A percentile compares a stretch with the other conserved stretches of the same genome.
Conservation (phyloP, 2,329 filamentous ascomycete species). For the Nemania sp. region DNA sequence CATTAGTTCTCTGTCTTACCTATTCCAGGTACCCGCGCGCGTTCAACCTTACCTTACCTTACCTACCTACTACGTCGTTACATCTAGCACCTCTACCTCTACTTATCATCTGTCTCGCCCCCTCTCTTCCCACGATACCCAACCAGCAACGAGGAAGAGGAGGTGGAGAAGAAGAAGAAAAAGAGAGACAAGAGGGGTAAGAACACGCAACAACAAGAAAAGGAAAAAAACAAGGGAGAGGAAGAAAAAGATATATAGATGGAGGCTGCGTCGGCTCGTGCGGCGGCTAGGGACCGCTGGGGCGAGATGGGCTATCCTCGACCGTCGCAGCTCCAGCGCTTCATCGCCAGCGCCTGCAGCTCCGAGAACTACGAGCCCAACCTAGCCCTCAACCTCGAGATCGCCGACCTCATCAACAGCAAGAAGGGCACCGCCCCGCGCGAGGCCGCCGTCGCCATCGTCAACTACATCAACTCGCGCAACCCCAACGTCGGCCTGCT, state of each 20-base stretch:
- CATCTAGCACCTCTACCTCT: no score
- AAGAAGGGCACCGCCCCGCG: slow-evolving; percentile 97
- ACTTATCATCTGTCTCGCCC: no score
- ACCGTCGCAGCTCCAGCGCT: slow-evolving; percentile 90
- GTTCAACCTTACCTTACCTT: no score
- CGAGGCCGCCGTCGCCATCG: slow-evolving; percentile 92
- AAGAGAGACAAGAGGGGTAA: neutral
- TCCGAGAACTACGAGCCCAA: slow-evolving; percentile 99
- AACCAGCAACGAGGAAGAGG: no score
- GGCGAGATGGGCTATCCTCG: slow-evolving; percentile 81
- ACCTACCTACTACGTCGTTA: no score
- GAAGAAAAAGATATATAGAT: slow-evolving; percentile 57
- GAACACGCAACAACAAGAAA: neutral
- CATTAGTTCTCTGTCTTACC: no score
- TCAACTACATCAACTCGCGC: slow-evolving; percentile 94
- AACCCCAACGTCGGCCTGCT: slow-evolving; percentile 95
- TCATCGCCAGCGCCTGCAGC: slow-evolving; percentile 95
- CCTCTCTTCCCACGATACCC: no score
- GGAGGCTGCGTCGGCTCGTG: slow-evolving; percentile 96
- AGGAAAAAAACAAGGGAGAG: neutral
- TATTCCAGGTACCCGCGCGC: no score
- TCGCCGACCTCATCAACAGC: slow-evolving; percentile 93
- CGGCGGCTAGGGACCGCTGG: slow-evolving; percentile 95
- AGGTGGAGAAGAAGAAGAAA: neutral
- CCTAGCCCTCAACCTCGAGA: slow-evolving; percentile 94